Percentiles rank a stretch among this genome's conserved stretches.
phyloP scores from a whole-genome alignment of 2,329 filamentous ascomycete genomes.

The Xylariales sp. region DNA sequence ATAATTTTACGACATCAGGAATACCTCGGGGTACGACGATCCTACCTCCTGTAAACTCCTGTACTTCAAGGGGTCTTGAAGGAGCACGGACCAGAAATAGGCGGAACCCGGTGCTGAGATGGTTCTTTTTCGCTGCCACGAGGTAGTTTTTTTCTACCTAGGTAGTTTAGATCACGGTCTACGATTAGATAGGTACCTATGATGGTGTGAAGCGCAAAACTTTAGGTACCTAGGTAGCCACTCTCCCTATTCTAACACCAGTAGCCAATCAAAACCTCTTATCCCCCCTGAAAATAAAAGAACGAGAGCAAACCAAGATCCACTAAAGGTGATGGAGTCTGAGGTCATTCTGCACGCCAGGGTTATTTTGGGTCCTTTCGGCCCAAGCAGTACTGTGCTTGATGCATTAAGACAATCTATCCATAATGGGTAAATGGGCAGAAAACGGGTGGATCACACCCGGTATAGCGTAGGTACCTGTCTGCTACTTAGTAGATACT shows the following conservation, averaged over 20 bases:
- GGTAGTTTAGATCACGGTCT: too few relatives aligned
- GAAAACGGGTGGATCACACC: too few relatives aligned
- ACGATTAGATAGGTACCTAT: too few relatives aligned
- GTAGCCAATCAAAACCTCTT: not conserved
- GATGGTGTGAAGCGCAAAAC: not conserved
- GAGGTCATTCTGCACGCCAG: slow-evolving; percentile 24
- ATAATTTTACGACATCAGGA: not conserved
- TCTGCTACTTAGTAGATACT: too few relatives aligned
- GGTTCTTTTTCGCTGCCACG: not conserved
- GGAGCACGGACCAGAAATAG: too few relatives aligned
- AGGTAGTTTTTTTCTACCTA: not conserved
- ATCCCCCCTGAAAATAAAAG: not conserved
- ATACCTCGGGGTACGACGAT: too few relatives aligned
- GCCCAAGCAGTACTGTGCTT: slow-evolving; percentile 11
- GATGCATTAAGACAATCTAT: not conserved
- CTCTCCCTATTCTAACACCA: not conserved
- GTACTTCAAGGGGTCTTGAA: too few relatives aligned
- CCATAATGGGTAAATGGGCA: not conserved
- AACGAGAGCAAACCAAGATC: slow-evolving; percentile 1
- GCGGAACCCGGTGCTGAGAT: not conserved
- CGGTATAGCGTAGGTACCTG: too few relatives aligned
- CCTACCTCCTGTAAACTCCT: too few relatives aligned
- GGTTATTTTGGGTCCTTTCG: slow-evolving; percentile 15
- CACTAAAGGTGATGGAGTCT: slow-evolving; percentile 14
- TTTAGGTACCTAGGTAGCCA: not conserved